These are phyloP conservation scores for Metschnikowia vanudenii DNA, from an alignment of 805 yeast species.

Conservation along the genomic window DNA sequence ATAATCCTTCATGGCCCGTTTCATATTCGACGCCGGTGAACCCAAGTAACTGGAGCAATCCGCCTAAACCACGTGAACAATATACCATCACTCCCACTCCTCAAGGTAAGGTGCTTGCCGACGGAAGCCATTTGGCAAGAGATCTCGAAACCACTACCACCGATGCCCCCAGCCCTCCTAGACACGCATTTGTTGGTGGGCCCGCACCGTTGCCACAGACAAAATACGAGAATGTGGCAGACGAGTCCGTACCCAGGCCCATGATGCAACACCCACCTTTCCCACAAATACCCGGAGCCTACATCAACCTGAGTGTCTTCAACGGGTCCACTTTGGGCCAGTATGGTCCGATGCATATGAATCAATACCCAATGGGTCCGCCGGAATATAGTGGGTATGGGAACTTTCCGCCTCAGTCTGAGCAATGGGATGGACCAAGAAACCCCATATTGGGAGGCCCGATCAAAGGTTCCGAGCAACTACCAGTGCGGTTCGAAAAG, in stretches of 20 bases:
- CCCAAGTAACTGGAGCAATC: constrained; percentile 3
- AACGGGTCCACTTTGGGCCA: constrained; percentile 2
- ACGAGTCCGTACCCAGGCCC: constrained; percentile 5
- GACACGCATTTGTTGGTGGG: background rate
- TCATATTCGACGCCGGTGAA: constrained; percentile 5
- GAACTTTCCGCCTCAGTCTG: constrained; percentile 14
- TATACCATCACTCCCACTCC: constrained; percentile 10
- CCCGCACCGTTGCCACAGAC: background rate
- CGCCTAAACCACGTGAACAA: constrained; percentile 2
- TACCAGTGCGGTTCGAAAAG: background rate
- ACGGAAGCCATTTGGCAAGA: background rate
- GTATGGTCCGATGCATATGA: constrained; percentile 13
- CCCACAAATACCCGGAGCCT: constrained; percentile 3
- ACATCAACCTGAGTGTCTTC: background rate
- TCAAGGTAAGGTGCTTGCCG: constrained; percentile 4
- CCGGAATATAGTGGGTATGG: constrained; percentile 10
- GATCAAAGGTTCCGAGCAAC: background rate
- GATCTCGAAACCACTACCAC: background rate
- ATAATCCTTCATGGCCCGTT: constrained; percentile 14
- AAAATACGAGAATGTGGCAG: constrained; percentile 5
- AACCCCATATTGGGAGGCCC: constrained; percentile 1
- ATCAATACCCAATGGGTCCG: constrained; percentile 10
- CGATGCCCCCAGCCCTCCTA: background rate
- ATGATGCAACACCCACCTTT: constrained; percentile 7
- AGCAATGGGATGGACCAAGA: constrained; percentile 18